These are phyloP conservation scores for Penicillium waksmanii DNA, from an alignment of 495 filamentous ascomycete species.

Conservation along the genomic window DNA sequence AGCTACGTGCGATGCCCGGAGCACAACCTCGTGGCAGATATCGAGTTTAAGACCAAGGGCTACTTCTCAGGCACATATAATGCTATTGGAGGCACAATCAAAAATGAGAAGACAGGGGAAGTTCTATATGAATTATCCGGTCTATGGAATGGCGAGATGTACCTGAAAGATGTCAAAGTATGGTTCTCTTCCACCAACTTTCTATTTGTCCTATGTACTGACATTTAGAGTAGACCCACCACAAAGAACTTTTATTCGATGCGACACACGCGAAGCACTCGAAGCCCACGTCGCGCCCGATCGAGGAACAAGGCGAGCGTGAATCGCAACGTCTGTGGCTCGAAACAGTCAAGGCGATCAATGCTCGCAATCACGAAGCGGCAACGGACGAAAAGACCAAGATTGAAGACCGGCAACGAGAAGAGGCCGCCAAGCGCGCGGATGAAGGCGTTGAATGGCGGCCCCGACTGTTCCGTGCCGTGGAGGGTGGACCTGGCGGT, in stretches of 20 bases:
- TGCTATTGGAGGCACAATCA: conserved; percentile 90
- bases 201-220: not conserved
- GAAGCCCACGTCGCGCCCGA: conserved; percentile 71
- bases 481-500: conserved; percentile 72
- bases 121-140: conserved; percentile 87
- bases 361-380: conserved; percentile 78
- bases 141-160: conserved; percentile 94
- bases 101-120: conserved; percentile 84
- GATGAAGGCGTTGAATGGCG: conserved; percentile 89
- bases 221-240: conserved; percentile 65
- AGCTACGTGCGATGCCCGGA: conserved; percentile 94
- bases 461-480: conserved; percentile 78
- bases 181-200: conserved; percentile 28
- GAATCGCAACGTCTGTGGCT: conserved; percentile 91
- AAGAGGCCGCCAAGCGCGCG: conserved; percentile 80
- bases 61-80: conserved; percentile 98
- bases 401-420: conserved; percentile 89
- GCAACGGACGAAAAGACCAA: conserved; percentile 95
- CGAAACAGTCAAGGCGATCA: conserved; percentile 77
- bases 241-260: conserved; percentile 89
- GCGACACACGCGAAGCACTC: conserved; percentile 76
- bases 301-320: conserved; percentile 85
- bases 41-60: conserved; percentile 98
- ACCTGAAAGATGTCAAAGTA: conserved; percentile 80
- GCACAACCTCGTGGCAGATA: conserved; percentile 80